Base-by-base conservation (phyloP, 2,329 filamentous ascomycete genomes). In the Penicillium capsulatum region DNA sequence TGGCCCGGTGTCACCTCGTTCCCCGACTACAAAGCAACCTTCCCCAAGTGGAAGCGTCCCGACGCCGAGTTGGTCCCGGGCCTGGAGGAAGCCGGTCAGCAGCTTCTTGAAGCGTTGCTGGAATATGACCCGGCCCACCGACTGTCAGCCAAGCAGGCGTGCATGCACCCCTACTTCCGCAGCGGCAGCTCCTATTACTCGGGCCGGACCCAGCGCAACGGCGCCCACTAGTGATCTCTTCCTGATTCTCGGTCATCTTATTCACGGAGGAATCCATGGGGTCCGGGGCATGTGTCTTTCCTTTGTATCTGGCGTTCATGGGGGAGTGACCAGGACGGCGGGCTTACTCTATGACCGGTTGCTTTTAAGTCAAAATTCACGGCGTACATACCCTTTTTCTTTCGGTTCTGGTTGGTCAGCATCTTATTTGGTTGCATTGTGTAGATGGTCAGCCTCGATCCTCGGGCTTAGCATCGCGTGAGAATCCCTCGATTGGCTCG, bases 1-100 rank as follows among this genome's bases (percentile, higher is more conserved):
- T 95, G 89, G 89, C 89, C 89, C 20, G 89, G 89, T 45, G 88
- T 95, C 42, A 92, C 87, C n/a, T 89, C 86, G 6, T 94, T 94
- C 70, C 89, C 89, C 29, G 90, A 95, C 66, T 95, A 89, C 76
- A 95, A 95, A 68, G 66, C 84, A 17, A 90, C 86, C 3, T 95
- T 95, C 69, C 89, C 89, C 50, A 94, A 94, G 69, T 95, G 89
- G 89, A 75, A 77, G 55, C 80, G 86, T 41, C 83, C 89, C 58
- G 74, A 77, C 43, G 74, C 76, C 34, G 70, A 78, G 17, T 73
- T 92, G 24, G 86, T 89, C 57, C 77, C 79, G 30, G 83, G 76
- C 38, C 76, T 95, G 32, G 86, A 94, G 51, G 79, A 85, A 2
- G 65, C 68, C 31, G 71, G 68, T 16, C 57, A 68, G 32, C 65